A percentile compares a stretch with the other conserved stretches of the same genome.
These are phyloP conservation scores for Plantago ovata DNA, from an alignment of 257 asterid genomes.

Conservation along the genomic window DNA sequence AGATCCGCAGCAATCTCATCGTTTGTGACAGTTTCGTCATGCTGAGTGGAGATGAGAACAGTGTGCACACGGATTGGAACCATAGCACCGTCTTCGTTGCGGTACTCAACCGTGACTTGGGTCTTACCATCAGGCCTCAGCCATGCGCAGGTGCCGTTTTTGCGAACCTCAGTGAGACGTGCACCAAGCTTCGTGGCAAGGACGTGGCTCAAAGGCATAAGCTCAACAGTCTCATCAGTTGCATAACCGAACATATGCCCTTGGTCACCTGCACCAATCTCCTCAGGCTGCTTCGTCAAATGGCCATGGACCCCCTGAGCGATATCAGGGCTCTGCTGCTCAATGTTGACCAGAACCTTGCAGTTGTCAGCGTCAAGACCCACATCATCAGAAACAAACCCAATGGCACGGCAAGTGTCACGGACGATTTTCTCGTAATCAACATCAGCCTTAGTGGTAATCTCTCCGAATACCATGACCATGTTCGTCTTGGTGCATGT, in stretches of 20 bases:
- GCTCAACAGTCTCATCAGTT: constrained; percentile 37
- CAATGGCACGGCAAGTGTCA: constrained; percentile 27
- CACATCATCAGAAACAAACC: constrained; percentile 34
- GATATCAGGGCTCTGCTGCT: constrained; percentile 41
- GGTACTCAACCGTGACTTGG: constrained; percentile 39
- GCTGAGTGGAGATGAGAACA: constrained; percentile 38
- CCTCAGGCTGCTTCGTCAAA: constrained; percentile 34
- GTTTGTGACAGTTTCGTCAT: constrained; percentile 37
- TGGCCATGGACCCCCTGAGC: constrained; percentile 42
- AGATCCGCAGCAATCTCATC: constrained; percentile 38
- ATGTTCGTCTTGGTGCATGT: constrained; percentile 12
- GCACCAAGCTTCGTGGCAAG: constrained; percentile 42
- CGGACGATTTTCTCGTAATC: constrained; percentile 10
- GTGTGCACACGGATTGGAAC: constrained; percentile 39
- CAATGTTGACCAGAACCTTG: constrained; percentile 37
- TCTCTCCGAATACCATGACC: constrained; percentile 9
- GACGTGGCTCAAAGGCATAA: constrained; percentile 40
- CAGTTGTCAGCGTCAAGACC: constrained; percentile 42
- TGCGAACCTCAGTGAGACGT: constrained; percentile 38
- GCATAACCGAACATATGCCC: constrained; percentile 43
- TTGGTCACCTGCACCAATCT: constrained; percentile 35
- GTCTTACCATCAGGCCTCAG: constrained; percentile 45
- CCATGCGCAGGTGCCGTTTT: constrained; percentile 33
- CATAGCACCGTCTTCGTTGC: constrained; percentile 36
- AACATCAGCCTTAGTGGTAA: background rate